These are phyloP conservation scores for Erigeron canadensis DNA, from an alignment of 129 eudicot species.

Conservation along the genomic window DNA sequence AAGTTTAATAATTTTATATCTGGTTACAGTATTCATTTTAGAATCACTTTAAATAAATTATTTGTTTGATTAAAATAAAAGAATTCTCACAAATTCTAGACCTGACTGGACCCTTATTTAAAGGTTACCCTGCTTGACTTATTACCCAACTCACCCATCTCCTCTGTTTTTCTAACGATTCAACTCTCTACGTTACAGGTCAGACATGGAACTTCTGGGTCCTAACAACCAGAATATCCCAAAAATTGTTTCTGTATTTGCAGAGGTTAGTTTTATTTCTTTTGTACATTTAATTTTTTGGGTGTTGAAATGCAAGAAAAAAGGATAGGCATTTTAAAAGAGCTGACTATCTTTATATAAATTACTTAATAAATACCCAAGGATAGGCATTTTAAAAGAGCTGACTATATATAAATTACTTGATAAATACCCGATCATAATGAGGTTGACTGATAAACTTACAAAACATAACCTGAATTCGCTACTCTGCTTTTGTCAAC, in stretches of 20 bases:
- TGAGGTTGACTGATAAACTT: conserved; percentile 18
- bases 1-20: neutral
- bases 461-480: neutral
- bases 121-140: too few relatives aligned
- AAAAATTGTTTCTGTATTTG: conserved; percentile 87
- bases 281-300: neutral
- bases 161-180: neutral
- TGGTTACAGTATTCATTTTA: too few relatives aligned
- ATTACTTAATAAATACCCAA: too few relatives aligned
- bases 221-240: conserved; percentile 86
- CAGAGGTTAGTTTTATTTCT: conserved; percentile 65
- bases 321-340: too few relatives aligned
- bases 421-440: conserved; percentile 9
- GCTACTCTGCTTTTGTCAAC: conserved; percentile 20
- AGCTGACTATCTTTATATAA: too few relatives aligned
- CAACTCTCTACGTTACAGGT: conserved; percentile 42
- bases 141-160: neutral
- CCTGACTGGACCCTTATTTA: neutral
- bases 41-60: neutral
- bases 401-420: too few relatives aligned
- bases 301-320: neutral
- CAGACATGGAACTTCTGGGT: conserved; percentile 81
- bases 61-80: neutral
- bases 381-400: too few relatives aligned
- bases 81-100: neutral